phyloP scores from a whole-genome alignment of 768 basidiomycete genomes.

The Lenzites betulinus region DNA sequence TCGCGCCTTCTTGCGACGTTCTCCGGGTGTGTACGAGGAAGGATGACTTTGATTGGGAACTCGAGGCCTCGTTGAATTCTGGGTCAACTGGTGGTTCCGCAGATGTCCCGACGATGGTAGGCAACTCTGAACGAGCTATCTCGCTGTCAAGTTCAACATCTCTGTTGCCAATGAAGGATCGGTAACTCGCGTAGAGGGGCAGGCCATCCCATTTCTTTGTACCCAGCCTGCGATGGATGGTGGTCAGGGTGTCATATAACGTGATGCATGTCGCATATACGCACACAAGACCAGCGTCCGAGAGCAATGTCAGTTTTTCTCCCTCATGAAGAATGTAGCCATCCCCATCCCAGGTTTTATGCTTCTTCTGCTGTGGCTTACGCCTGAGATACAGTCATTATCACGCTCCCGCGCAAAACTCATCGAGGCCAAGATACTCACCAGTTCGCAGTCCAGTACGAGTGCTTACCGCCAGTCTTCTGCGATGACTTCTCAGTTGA shows the following conservation, averaged over 20 bases:
- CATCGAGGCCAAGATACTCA: slow-evolving; percentile 29
- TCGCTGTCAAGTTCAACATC: slow-evolving; percentile 62
- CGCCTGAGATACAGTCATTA: slow-evolving; percentile 49
- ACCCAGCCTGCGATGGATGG: slow-evolving; percentile 59
- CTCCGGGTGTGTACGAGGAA: slow-evolving; percentile 7
- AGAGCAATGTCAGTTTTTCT: slow-evolving; percentile 59
- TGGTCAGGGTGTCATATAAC: slow-evolving; percentile 46
- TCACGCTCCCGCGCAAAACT: background rate
- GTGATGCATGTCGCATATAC: slow-evolving; percentile 20
- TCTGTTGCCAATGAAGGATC: slow-evolving; percentile 55
- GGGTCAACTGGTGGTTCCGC: slow-evolving; percentile 33
- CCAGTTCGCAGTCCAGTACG: slow-evolving; percentile 75
- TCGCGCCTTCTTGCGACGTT: slow-evolving; percentile 11
- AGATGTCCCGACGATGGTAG: slow-evolving; percentile 40
- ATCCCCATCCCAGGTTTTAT: slow-evolving; percentile 88
- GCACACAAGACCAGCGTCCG: slow-evolving; percentile 73
- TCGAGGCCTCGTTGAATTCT: slow-evolving; percentile 21
- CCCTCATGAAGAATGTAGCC: slow-evolving; percentile 56
- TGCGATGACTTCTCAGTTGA: slow-evolving; percentile 4
- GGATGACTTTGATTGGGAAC: slow-evolving; percentile 8
- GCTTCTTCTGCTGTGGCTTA: slow-evolving; percentile 71
- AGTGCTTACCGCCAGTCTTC: slow-evolving; percentile 25
- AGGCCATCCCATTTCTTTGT: slow-evolving; percentile 62
- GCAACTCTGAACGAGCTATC: slow-evolving; percentile 54
- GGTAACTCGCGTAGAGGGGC: slow-evolving; percentile 44